phyloP scores from a whole-genome alignment of 495 filamentous ascomycete species.

The Tetracladium setigerum region DNA sequence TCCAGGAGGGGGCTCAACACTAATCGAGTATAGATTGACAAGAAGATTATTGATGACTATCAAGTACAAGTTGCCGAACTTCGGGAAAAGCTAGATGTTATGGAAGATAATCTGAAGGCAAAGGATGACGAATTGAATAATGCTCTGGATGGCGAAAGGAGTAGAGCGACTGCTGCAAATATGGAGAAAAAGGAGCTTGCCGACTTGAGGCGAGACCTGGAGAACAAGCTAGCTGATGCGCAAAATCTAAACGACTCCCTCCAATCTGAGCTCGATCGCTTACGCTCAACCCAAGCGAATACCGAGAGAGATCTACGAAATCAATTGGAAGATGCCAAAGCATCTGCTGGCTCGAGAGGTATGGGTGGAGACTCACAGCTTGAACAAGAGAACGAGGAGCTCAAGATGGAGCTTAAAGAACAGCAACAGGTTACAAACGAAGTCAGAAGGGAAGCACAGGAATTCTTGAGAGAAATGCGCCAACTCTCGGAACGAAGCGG shows the following conservation, averaged over 20 bases:
- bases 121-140: conserved; percentile 39
- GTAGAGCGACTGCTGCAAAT: conserved; percentile 37
- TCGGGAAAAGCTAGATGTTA: conserved; percentile 61
- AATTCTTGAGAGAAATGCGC: conserved; percentile 86
- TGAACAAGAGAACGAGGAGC: conserved; percentile 60
- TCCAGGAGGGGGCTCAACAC: background rate
- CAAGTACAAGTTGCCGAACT: conserved; percentile 69
- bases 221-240: conserved; percentile 70
- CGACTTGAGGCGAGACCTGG: conserved; percentile 62
- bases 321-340: conserved; percentile 50
- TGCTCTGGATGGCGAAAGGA: conserved; percentile 34
- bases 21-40: conserved; percentile 44
- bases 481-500: conserved; percentile 70
- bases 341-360: conserved; percentile 16
- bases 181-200: conserved; percentile 63
- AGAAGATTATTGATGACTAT: conserved; percentile 66
- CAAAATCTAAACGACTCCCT: conserved; percentile 70
- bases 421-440: conserved; percentile 84
- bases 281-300: conserved; percentile 57
- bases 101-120: conserved; percentile 54
- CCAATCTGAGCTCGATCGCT: conserved; percentile 65
- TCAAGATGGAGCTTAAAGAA: conserved; percentile 61
- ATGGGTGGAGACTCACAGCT: conserved; percentile 49
- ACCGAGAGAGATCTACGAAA: conserved; percentile 56
- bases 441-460: conserved; percentile 75